These are phyloP conservation scores for Neonectria magnoliae DNA, from an alignment of 2,329 filamentous ascomycete species.

Conservation along the genomic window DNA sequence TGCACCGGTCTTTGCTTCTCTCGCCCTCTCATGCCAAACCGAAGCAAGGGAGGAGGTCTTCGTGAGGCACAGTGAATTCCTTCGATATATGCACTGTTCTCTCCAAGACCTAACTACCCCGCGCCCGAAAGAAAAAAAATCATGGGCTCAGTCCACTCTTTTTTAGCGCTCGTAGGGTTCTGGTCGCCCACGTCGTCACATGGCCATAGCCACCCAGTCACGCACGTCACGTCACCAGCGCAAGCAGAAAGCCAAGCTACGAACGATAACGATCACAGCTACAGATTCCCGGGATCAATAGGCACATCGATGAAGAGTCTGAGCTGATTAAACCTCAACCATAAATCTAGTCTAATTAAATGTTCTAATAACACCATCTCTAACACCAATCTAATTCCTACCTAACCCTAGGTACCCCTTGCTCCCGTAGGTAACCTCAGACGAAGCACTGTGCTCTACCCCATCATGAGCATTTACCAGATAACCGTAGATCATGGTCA, in stretches of 20 bases:
- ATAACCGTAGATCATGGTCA: background rate
- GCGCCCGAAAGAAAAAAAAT: constrained; percentile 11
- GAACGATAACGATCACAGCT: background rate
- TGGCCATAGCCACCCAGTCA: background rate
- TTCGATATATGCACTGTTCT: background rate
- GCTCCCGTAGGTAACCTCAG: background rate
- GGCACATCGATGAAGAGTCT: too few species aligned
- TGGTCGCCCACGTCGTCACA: background rate
- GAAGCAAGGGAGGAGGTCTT: background rate
- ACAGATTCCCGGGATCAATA: too few species aligned
- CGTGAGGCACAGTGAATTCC: background rate
- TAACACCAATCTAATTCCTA: too few species aligned
- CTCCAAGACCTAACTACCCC: constrained; percentile 11
- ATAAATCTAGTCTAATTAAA: too few species aligned
- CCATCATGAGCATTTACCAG: background rate
- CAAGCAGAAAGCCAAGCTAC: background rate
- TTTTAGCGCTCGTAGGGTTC: constrained; percentile 4
- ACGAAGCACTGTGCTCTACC: background rate
- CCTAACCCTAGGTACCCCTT: background rate
- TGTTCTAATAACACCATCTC: too few species aligned
- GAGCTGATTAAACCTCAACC: too few species aligned
- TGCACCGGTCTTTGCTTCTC: background rate
- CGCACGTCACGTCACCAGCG: background rate
- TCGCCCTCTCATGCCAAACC: background rate
- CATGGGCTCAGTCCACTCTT: background rate